Conservation (phyloP, 2,329 filamentous ascomycete genomes). For the Ophiobolus disseminans region DNA sequence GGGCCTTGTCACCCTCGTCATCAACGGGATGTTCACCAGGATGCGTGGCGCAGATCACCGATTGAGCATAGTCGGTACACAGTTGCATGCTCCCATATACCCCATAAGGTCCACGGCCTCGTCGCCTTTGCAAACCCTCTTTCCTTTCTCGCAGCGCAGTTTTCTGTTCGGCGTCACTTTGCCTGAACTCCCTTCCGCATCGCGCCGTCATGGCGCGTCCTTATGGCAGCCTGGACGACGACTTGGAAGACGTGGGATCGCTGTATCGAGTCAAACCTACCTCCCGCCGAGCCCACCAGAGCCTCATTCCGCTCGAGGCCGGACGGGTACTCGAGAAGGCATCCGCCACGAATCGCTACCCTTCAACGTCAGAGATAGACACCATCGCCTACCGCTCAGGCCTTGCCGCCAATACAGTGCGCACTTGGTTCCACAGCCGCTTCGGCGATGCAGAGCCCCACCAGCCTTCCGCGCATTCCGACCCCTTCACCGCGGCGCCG, state of each 20-base stretch:
- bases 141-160: background rate
- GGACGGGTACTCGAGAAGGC: background rate
- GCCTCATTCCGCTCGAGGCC: background rate
- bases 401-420: background rate
- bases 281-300: background rate
- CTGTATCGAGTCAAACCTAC: background rate
- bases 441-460: background rate
- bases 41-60: conserved; percentile 6
- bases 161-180: background rate
- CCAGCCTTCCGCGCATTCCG: background rate
- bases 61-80: background rate
- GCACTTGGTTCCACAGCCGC: background rate
- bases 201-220: conserved; percentile 2
- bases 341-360: background rate
- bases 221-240: background rate
- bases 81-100: conserved; percentile 1
- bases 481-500: background rate
- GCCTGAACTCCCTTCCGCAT: background rate
- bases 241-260: background rate
- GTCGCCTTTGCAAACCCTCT: background rate
- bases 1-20: conserved; percentile 2
- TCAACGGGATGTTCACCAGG: conserved; percentile 1
- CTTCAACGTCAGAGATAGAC: background rate
- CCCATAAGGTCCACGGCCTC: conserved; percentile 6
- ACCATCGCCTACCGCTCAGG: background rate